Evolutionary conservation across 805 yeast species (phyloP).

Genomic region (Saccharomycopsis vini): DNA sequence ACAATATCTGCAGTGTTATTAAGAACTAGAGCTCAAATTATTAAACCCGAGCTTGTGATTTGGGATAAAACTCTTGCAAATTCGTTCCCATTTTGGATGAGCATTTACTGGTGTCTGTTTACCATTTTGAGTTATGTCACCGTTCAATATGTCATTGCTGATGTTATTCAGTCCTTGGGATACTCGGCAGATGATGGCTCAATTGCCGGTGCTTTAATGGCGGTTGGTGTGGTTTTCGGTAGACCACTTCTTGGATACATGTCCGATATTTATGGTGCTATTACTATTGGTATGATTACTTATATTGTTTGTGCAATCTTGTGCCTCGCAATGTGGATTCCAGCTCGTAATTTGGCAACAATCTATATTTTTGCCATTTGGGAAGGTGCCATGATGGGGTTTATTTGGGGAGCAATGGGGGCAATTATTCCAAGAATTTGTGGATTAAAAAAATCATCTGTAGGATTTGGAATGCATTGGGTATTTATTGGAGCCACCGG

Average conservation of each 20-base stretch:
- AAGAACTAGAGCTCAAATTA: constrained; percentile 30
- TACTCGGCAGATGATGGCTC: constrained; percentile 47
- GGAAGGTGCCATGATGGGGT: constrained; percentile 52
- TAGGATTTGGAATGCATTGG: constrained; percentile 46
- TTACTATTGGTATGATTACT: constrained; percentile 34
- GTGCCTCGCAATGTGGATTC: constrained; percentile 46
- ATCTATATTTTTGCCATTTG: constrained; percentile 43
- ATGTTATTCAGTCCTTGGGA: constrained; percentile 53
- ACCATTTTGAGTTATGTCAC: constrained; percentile 56
- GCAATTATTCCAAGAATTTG: constrained; percentile 43
- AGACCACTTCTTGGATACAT: constrained; percentile 47
- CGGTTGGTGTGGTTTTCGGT: constrained; percentile 46
- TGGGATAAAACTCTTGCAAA: constrained; percentile 35
- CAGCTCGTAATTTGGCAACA: constrained; percentile 48
- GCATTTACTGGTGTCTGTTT: constrained; percentile 33
- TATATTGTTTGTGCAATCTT: constrained; percentile 34
- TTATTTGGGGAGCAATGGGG: constrained; percentile 47
- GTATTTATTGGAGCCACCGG: constrained; percentile 40
- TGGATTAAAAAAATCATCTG: constrained; percentile 45
- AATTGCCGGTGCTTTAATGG: constrained; percentile 49
- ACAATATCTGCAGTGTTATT: constrained; percentile 28
- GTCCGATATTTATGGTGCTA: constrained; percentile 44
- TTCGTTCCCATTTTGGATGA: constrained; percentile 35
- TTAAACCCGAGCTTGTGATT: constrained; percentile 29
- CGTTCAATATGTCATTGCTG: constrained; percentile 48